Base-by-base conservation (phyloP, 2,329 filamentous ascomycete species). In the Cercospora sp. region DNA sequence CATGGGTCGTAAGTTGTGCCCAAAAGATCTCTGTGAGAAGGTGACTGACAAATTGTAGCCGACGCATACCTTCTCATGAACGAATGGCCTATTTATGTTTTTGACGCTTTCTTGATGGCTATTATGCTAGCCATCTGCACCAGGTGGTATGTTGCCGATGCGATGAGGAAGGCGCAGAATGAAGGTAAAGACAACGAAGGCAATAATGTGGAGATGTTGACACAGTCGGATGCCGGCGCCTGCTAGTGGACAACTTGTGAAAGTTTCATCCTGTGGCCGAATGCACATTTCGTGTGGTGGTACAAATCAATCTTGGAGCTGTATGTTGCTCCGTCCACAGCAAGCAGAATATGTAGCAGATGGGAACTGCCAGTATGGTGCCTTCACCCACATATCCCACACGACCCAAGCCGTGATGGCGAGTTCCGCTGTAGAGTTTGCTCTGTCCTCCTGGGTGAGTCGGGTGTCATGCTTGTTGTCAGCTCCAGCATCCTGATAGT, bases 51-150 rank as follows among this genome's bases (percentile, higher is more conserved):
- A 5, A 48, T 1, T 9, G 6, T 13, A 48, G 42, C 42, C 20
- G 73, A 78, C 18, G 84, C 84, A 1, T 81, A 78, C 53, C 69
- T 86, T 5, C 73, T 84, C 45, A 84, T 57, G 7, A 70, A 71
- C 26, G 73, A 74, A 55, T 69, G 65, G 20, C 72, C 71, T 60
- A 58, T 73, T 5, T 74, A 75, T 65, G 61, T 68, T 9, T 68
- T 70, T 28, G 68, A 70, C 36, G 53, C 66, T 5, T 16, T 64
- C 58, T 53, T 70, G 26, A 68, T 70, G 68, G 42, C 31, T 6
- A 28, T 66, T 3, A 60, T 66, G 18, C 64, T 69, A 51, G 30
- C 18, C n/a, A 23, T 48, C 3, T 48, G 42, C 20, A 20, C 18
- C 42, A 48, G 18, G 18, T 48, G 42, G 42, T 48, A 48, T 16